Conservation (phyloP, 805 yeast genomes). For the Saccharomyces jurei region DNA sequence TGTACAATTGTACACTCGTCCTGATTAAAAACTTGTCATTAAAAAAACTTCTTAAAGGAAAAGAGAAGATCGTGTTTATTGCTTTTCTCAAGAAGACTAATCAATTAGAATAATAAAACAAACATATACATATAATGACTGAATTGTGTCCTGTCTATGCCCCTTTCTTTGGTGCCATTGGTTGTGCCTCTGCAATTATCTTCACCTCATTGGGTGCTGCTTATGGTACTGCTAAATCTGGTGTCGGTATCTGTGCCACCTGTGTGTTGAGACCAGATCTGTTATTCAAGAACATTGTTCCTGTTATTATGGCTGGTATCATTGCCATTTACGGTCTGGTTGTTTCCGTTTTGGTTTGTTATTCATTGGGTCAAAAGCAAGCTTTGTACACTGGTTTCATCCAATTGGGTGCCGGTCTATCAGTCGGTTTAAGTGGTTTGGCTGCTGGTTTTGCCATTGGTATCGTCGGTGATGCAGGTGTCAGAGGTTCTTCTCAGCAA, state of each 20-base stretch:
- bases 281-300: conserved; percentile 86
- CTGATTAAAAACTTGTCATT: not conserved
- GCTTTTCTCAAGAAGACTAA: not conserved
- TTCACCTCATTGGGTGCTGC: conserved; percentile 99
- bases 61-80: not conserved
- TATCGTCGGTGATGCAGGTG: conserved; percentile 99
- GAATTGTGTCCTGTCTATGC: conserved; percentile 38
- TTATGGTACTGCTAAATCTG: conserved; percentile 98
- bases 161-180: conserved; percentile 98
- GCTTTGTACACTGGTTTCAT: conserved; percentile 95
- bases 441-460: conserved; percentile 99
- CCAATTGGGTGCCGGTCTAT: conserved; percentile 95
- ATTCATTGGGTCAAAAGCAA: conserved; percentile 79
- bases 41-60: not conserved
- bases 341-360: conserved; percentile 89
- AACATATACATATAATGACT: conserved; percentile 16
- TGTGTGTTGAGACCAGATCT: conserved; percentile 96
- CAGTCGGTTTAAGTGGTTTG: conserved; percentile 93
- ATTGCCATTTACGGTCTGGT: conserved; percentile 97
- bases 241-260: conserved; percentile 98
- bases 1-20: not conserved
- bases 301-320: conserved; percentile 99
- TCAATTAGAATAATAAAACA: not conserved
- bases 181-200: conserved; percentile 98
- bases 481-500: conserved; percentile 96